These are phyloP conservation scores for Podaxis carcinomalis DNA, from an alignment of 768 basidiomycete genomes.

Conservation along the genomic window DNA sequence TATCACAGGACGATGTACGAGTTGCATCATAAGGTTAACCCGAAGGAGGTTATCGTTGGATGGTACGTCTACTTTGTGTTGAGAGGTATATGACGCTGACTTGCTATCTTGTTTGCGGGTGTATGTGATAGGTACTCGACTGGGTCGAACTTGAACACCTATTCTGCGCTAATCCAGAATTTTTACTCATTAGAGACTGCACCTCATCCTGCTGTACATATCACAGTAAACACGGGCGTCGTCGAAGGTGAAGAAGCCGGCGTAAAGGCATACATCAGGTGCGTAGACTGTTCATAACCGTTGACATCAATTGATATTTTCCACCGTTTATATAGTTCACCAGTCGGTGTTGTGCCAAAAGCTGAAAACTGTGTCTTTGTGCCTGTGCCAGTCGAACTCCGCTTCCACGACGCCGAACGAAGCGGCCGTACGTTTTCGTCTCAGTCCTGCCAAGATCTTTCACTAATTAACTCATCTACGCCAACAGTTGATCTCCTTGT, in stretches of 20 bases:
- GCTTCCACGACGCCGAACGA: slow-evolving; percentile 79
- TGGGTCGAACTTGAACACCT: slow-evolving; percentile 85
- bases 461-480: background rate
- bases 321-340: slow-evolving; percentile 50
- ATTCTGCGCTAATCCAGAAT: slow-evolving; percentile 96
- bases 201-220: slow-evolving; percentile 85
- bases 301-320: slow-evolving; percentile 13
- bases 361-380: slow-evolving; percentile 94
- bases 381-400: slow-evolving; percentile 85
- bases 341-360: slow-evolving; percentile 84
- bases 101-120: background rate
- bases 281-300: slow-evolving; percentile 15
- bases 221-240: slow-evolving; percentile 84
- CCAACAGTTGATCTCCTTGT: slow-evolving; percentile 71
- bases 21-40: slow-evolving; percentile 77
- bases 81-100: too few relatives aligned
- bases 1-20: slow-evolving; percentile 94
- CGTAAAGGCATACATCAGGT: slow-evolving; percentile 88
- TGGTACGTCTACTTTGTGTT: slow-evolving; percentile 55
- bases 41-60: slow-evolving; percentile 89
- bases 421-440: slow-evolving; percentile 65
- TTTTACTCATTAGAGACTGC: slow-evolving; percentile 93
- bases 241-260: slow-evolving; percentile 61
- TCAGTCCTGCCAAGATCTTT: background rate
- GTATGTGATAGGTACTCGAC: slow-evolving; percentile 75